Evolutionary conservation across 495 filamentous ascomycete genomes (phyloP), one percentile per base, ranked within the genome.

Genomic region (Pyronema domesticum): DNA sequence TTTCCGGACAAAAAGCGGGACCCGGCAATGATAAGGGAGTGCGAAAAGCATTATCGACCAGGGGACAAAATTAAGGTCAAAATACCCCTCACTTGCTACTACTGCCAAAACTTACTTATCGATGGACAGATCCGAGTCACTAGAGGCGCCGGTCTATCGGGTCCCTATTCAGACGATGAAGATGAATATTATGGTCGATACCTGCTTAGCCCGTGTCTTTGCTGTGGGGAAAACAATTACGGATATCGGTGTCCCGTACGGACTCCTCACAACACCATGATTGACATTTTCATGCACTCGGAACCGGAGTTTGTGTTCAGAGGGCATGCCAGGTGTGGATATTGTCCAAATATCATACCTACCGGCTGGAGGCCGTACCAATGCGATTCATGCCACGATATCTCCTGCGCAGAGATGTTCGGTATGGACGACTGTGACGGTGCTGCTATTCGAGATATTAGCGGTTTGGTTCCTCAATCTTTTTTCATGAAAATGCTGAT

Each of bases 1-100:
- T 82, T 91, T 67, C 87, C 91, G 6, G 81, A 79, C 17, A 78
- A 77, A 46, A 78, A 66, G 13, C 81, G 77, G 61, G 23, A 30
- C 23, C 23, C 23, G 2, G 23, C 5, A 30, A 5, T 5, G 2
- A 30, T 30, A 1, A 30, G 23, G 1, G 23, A 30, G 23, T 30
- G 23, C 23, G 23, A 30, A 30, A 30, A 30, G 23, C 23, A 30
- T 30, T 30, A 30, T 30, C 23, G 23, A 5, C 23, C 23, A 2
- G 23, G 23, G 1, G 23, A 30, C 23, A 30, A 30, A 30, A 30
- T 30, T 30, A 30, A 30, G 23, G 23, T 30, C 2, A 5, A 30
- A 30, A 30, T 30, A 30, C 5, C 5, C 23, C 23, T 5, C 5
- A 2, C 23, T 30, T 30, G 2, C 23, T 5, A 30, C 23, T 5